Conservation (phyloP, 2,329 filamentous ascomycete species). For the Fusarium illudens region DNA sequence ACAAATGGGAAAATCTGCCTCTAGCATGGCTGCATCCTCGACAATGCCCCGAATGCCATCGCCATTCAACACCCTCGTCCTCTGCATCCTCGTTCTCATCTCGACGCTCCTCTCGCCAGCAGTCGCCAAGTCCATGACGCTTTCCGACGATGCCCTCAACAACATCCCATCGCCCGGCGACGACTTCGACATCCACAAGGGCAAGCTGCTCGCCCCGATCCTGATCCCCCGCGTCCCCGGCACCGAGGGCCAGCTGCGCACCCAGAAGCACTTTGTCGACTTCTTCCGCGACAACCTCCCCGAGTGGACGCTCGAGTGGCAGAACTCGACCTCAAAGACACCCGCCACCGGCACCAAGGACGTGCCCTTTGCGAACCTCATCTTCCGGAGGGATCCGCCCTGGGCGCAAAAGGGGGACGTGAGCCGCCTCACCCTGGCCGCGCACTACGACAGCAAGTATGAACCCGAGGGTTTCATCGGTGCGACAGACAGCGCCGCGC, state of each 20-base stretch:
- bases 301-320: slow-evolving; percentile 80
- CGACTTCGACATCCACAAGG: slow-evolving; percentile 81
- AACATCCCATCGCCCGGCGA: slow-evolving; percentile 74
- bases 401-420: slow-evolving; percentile 79
- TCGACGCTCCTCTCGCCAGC: slow-evolving; percentile 36
- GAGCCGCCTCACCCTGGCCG: slow-evolving; percentile 83
- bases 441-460: slow-evolving; percentile 91
- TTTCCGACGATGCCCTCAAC: slow-evolving; percentile 79
- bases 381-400: slow-evolving; percentile 88
- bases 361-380: slow-evolving; percentile 86
- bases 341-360: slow-evolving; percentile 75
- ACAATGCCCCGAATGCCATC: slow-evolving; percentile 32
- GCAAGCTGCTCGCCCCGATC: slow-evolving; percentile 83
- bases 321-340: slow-evolving; percentile 89
- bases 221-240: slow-evolving; percentile 89
- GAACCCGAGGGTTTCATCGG: slow-evolving; percentile 88
- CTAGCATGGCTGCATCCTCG: slow-evolving; percentile 28
- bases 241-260: slow-evolving; percentile 75
- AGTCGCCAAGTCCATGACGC: slow-evolving; percentile 54
- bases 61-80: slow-evolving; percentile 25
- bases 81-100: slow-evolving; percentile 30
- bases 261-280: slow-evolving; percentile 81
- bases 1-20: slow-evolving; percentile 28
- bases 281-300: slow-evolving; percentile 83
- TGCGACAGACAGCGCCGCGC: slow-evolving; percentile 91